Evolutionary conservation across 495 filamentous ascomycete genomes (phyloP), one percentile per base, ranked within the genome.

Genomic region (Xylaria nigripes): DNA sequence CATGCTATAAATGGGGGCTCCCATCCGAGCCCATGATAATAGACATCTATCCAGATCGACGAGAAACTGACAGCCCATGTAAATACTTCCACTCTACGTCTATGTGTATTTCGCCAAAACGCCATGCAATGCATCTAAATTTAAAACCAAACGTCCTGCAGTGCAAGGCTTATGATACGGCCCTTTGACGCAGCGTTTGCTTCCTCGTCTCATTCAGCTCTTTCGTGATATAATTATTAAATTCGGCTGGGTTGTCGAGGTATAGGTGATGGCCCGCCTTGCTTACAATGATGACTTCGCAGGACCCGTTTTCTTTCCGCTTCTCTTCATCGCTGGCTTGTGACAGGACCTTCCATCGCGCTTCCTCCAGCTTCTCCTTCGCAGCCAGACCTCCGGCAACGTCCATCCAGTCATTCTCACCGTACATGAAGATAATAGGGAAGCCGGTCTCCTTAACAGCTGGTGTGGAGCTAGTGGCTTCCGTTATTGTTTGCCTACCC

Each of bases 351-450:
- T 78, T 76, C 19, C 69, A 71, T 54, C 79, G 79, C 56, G 85
- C 81, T 56, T 87, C 80, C 55, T 85, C 81, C 13, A 96, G 76
- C 72, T 88, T 93, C 70, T 89, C 77, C 61, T 86, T 80, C 0
- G 91, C 83, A 0, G 87, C 89, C 55, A 80, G 84, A 1, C 93
- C 93, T 15, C 92, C 94, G 0, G 80, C 80, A 12, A 92, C 81
- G 61, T 97, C 94, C 93, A 98, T 97, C 93, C 93, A 98, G 73
- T 98, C 93, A 61, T 90, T 81, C 61, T 95, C 90, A 51, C 93
- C 93, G 62, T 98, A 98, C 85, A 96, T 87, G 61, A 97, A 80
- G 10, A 96, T 80, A 27, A 96, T 75, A 0, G 93, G 93, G 48
- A 90, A 74, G 3, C 91, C 92, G 2, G 78, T 86, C 62, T 95